Percentiles rank a stretch among this genome's conserved stretches.
Conservation (phyloP, 148 eudicot genomes). For the Rhododendron williamsianum region DNA sequence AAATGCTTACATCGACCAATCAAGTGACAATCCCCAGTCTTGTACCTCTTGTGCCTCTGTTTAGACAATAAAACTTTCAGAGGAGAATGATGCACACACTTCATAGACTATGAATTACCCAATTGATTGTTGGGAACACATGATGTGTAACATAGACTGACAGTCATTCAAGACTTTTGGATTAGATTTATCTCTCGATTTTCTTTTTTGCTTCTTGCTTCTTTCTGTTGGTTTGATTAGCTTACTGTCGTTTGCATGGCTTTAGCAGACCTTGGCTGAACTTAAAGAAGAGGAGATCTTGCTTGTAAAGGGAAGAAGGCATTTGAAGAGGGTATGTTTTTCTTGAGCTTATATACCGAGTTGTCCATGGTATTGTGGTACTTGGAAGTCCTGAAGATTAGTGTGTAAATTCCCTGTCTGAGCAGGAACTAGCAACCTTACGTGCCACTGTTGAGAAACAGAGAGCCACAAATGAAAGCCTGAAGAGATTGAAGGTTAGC, state of each 20-base stretch:
- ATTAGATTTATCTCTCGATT: neutral
- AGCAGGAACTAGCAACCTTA: slow-evolving; percentile 34
- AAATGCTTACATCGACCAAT: neutral
- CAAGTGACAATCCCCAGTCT: neutral
- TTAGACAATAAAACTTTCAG: neutral
- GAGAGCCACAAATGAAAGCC: slow-evolving; percentile 25
- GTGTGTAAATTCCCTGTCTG: neutral
- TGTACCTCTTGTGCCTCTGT: neutral
- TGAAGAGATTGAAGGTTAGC: slow-evolving; percentile 47
- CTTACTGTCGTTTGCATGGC: neutral
- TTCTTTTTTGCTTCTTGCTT: neutral
- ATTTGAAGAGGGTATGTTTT: slow-evolving; percentile 35
- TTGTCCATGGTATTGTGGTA: neutral
- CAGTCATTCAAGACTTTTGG: neutral
- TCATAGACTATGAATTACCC: neutral
- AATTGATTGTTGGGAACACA: neutral
- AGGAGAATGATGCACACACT: neutral
- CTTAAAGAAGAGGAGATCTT: slow-evolving; percentile 39
- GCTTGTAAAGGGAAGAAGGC: slow-evolving; percentile 34
- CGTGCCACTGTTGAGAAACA: slow-evolving; percentile 25
- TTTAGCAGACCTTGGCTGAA: slow-evolving; percentile 35
- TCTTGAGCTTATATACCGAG: neutral
- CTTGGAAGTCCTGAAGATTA: neutral
- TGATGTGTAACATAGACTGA: neutral
- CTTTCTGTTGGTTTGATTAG: neutral